Evolutionary conservation across 2,329 filamentous ascomycete genomes (phyloP).

Genomic region (Tympanopsis confertula): DNA sequence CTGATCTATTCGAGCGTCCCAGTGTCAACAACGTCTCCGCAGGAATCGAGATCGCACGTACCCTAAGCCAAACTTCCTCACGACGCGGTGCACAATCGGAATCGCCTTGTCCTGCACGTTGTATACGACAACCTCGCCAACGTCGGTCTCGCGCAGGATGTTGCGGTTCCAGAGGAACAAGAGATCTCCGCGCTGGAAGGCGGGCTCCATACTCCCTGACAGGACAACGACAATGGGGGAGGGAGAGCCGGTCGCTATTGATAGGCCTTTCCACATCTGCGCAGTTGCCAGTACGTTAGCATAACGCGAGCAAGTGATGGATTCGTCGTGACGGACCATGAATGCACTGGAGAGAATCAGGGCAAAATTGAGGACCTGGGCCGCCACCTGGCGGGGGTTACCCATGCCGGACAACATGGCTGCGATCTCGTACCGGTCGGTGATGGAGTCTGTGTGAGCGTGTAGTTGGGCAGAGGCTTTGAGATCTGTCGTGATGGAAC

Average conservation of each 20-base stretch:
- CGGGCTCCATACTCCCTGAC: constrained; percentile 74
- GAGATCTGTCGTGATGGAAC: too few species aligned
- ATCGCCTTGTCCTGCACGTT: constrained; percentile 91
- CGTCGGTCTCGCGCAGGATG: constrained; percentile 37
- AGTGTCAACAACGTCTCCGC: background rate
- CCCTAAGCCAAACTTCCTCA: constrained; percentile 59
- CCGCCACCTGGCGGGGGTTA: constrained; percentile 70
- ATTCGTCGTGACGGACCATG: constrained; percentile 44
- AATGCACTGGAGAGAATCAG: constrained; percentile 84
- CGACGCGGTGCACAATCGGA: constrained; percentile 88
- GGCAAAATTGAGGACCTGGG: constrained; percentile 80
- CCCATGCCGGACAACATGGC: constrained; percentile 58
- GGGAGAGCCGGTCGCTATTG: constrained; percentile 62
- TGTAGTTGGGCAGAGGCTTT: too few species aligned
- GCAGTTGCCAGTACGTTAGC: constrained; percentile 7
- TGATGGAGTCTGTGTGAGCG: background rate
- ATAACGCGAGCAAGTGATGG: background rate
- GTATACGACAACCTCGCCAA: constrained; percentile 50
- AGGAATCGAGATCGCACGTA: constrained; percentile 16
- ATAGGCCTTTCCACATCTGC: constrained; percentile 78
- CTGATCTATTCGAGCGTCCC: constrained; percentile 21
- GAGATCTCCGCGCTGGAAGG: constrained; percentile 68
- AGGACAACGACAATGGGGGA: constrained; percentile 76
- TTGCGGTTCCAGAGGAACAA: constrained; percentile 69
- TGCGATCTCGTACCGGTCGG: constrained; percentile 5